Conservation (phyloP, 371 early-diverging fungal genomes). For the Lichtheimia ornata region DNA sequence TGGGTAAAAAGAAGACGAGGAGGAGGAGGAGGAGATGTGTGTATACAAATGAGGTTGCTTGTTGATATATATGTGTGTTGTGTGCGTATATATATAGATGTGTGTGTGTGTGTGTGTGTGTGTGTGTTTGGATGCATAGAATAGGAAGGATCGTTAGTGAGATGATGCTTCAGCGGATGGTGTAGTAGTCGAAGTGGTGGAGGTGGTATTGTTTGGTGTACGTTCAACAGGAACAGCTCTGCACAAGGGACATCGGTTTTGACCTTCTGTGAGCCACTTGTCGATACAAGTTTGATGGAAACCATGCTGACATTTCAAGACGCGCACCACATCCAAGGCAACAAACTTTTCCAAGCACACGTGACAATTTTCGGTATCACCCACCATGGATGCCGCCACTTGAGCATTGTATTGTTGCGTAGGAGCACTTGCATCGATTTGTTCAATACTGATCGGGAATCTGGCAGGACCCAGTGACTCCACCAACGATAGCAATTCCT, state of each 20-base stretch:
- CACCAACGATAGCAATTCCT: slow-evolving; percentile 44
- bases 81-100: not conserved
- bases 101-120: not conserved
- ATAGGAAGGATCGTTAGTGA: too few relatives aligned
- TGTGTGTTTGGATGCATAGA: not conserved
- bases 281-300: slow-evolving; percentile 83
- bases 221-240: slow-evolving; percentile 10
- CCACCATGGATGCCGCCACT: slow-evolving; percentile 12
- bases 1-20: too few relatives aligned
- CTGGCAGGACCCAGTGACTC: slow-evolving; percentile 50
- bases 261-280: slow-evolving; percentile 54
- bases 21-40: too few relatives aligned
- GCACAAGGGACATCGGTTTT: slow-evolving; percentile 18
- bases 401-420: slow-evolving; percentile 25
- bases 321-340: slow-evolving; percentile 53
- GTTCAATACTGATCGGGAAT: slow-evolving; percentile 16
- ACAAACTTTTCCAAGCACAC: slow-evolving; percentile 66
- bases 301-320: slow-evolving; percentile 67
- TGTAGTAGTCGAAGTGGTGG: not conserved
- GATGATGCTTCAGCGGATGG: too few relatives aligned
- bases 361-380: slow-evolving; percentile 21
- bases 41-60: too few relatives aligned
- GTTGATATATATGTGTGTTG: too few relatives aligned
- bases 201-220: not conserved
- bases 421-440: slow-evolving; percentile 36